Evolutionary conservation across 176 grass and related monocot species (phyloP).

Genomic region (Avena eriantha): DNA sequence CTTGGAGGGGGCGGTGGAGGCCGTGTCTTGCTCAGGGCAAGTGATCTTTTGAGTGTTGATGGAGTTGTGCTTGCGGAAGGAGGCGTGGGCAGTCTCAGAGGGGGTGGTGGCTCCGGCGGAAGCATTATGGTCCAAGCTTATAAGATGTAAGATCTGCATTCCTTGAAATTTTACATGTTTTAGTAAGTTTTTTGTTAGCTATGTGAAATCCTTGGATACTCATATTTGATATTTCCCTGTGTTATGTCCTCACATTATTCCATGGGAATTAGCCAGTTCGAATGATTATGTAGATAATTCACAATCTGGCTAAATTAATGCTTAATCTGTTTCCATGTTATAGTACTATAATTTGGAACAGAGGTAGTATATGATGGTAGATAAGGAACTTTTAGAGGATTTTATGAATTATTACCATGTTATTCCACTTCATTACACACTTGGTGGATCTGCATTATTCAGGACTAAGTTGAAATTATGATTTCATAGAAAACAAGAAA

Average conservation of each 20-base stretch:
- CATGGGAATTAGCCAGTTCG: not conserved
- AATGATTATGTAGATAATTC: not conserved
- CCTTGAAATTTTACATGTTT: slow-evolving; percentile 15
- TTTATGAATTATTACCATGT: not conserved
- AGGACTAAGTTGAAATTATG: not conserved
- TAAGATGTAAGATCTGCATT: slow-evolving; percentile 80
- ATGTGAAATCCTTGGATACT: not conserved
- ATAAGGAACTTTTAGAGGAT: not conserved
- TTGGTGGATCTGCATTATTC: not conserved
- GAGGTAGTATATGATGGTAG: not conserved
- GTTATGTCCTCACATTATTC: not conserved
- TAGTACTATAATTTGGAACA: too few species aligned
- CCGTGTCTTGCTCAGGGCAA: slow-evolving; percentile 60
- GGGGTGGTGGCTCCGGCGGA: slow-evolving; percentile 88
- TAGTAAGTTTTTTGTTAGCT: not conserved
- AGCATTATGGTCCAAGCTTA: slow-evolving; percentile 91
- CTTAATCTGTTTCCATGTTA: too few species aligned
- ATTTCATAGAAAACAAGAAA: not conserved
- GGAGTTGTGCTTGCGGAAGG: slow-evolving; percentile 82
- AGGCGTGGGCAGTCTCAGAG: slow-evolving; percentile 68
- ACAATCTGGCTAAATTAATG: not conserved
- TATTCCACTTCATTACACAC: not conserved
- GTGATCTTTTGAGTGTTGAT: slow-evolving; percentile 55
- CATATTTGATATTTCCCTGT: not conserved
- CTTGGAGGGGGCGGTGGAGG: slow-evolving; percentile 84